Evolutionary conservation across 768 basidiomycete species (phyloP), one percentile per base, ranked within the genome.

Genomic region (Tylopilus felleus): DNA sequence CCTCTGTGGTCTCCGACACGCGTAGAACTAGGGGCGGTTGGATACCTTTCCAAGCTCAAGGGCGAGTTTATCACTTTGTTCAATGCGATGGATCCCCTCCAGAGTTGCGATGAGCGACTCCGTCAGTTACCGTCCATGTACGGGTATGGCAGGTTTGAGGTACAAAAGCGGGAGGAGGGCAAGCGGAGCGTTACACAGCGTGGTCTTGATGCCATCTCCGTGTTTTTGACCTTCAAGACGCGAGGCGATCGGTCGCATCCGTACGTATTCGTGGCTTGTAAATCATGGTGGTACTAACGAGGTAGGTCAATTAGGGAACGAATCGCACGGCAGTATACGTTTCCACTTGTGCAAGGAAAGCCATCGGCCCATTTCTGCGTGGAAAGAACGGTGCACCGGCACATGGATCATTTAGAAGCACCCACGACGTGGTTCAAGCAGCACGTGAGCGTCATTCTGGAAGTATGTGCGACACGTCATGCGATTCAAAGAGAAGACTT

Each of bases 381-480:
- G 2, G 90, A 92, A 64, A 76, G 82, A 39, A 86, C 84, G 27
- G 74, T 83, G 56, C 88, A 88, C 67, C 78, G 76, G 17, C 90
- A 86, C 60, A 75, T 90, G 56, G 79, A 84, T 51, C 75, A 77
- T 38, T 60, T 88, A 43, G 78, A 82, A 7, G 79, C 82, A 10
- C 82, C 89, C 0, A 85, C 81, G 61, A 78, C 73, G 54, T 93
- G 90, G 87, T 86, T 93, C 69, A 80, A 79, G 52, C 76, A 78
- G 5, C 85, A 92, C 59, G 80, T 83, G 23, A 79, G 88, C 52
- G 64, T 73, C 21, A 83, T 93, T 58, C 60, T 90, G 71, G 66
- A 78, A 40, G 67, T 79, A 17, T 90, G 80, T 65, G 81, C 36
- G 14, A 55, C 58, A 0, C 33, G 65, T 44, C 79, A 81, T 58